phyloP scores from a whole-genome alignment of 2,329 filamentous ascomycete species.

The Aureobasidium lini region DNA sequence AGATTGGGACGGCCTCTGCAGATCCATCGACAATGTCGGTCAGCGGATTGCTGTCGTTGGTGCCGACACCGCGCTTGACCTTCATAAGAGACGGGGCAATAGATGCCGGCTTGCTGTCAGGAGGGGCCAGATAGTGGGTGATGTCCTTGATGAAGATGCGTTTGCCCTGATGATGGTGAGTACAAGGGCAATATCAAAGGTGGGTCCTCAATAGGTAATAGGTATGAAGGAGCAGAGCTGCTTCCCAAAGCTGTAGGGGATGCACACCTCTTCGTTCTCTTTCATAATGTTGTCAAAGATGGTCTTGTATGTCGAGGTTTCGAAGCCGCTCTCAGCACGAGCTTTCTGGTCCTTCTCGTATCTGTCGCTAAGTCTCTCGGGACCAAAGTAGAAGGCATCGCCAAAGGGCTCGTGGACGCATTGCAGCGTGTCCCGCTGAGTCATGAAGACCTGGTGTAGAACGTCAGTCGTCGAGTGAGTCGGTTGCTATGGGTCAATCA shows the following conservation, averaged over 20 bases:
- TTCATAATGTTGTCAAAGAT: conserved; percentile 69
- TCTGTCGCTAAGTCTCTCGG: conserved; percentile 73
- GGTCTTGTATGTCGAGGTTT: conserved; percentile 63
- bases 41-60: conserved; percentile 24
- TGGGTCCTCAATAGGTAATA: too few relatives aligned
- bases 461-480: neutral
- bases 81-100: conserved; percentile 69
- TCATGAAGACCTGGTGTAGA: conserved; percentile 82
- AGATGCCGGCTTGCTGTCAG: conserved; percentile 56
- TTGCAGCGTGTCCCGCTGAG: conserved; percentile 68
- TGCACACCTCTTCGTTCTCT: conserved; percentile 64
- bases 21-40: conserved; percentile 9
- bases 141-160: conserved; percentile 98
- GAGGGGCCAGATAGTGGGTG: conserved; percentile 81
- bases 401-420: conserved; percentile 95
- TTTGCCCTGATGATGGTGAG: conserved; percentile 60
- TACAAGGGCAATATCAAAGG: conserved; percentile 19
- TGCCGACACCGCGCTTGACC: conserved; percentile 53
- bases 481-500: neutral
- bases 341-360: conserved; percentile 62
- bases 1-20: conserved; percentile 17
- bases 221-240: neutral
- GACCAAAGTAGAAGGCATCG: conserved; percentile 92
- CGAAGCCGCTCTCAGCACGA: conserved; percentile 54
- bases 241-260: conserved; percentile 23